A percentile compares a stretch with the other conserved stretches of the same genome.
Conservation (phyloP, 2,329 filamentous ascomycete species). For the Aspergillus glaucus region DNA sequence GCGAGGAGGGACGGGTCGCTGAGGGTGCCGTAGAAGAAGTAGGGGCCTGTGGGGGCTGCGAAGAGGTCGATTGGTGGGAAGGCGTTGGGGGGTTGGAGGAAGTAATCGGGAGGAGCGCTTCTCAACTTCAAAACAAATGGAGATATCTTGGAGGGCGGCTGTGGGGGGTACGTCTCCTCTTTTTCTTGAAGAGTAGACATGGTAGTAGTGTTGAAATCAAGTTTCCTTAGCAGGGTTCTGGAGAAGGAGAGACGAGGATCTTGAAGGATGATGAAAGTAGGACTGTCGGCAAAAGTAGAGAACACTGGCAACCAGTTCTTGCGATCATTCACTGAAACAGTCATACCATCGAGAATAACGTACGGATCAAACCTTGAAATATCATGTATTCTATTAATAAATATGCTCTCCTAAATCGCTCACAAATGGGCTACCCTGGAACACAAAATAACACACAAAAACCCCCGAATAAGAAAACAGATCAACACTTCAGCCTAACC, state of each 20-base stretch:
- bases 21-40: conserved; percentile 28
- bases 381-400: no score
- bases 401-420: no score
- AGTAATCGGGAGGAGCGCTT: background rate
- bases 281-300: no score
- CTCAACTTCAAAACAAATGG: background rate
- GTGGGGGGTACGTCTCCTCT: background rate
- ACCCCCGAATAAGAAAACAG: background rate
- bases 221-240: no score
- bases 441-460: background rate
- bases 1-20: conserved; percentile 17
- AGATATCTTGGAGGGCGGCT: background rate
- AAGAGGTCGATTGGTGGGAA: background rate
- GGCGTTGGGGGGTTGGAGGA: background rate
- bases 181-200: background rate
- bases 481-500: conserved; percentile 72
- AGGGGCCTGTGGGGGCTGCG: conserved; percentile 9
- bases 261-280: no score
- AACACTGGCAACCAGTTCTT: no score
- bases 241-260: no score
- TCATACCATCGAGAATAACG: no score
- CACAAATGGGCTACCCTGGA: background rate
- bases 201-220: background rate
- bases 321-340: no score
- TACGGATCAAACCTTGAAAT: no score